Evolutionary conservation across 192 early-diverging fungal genomes (phyloP), one percentile per base, ranked within the genome.

Genomic region (Umbelopsis sp.): DNA sequence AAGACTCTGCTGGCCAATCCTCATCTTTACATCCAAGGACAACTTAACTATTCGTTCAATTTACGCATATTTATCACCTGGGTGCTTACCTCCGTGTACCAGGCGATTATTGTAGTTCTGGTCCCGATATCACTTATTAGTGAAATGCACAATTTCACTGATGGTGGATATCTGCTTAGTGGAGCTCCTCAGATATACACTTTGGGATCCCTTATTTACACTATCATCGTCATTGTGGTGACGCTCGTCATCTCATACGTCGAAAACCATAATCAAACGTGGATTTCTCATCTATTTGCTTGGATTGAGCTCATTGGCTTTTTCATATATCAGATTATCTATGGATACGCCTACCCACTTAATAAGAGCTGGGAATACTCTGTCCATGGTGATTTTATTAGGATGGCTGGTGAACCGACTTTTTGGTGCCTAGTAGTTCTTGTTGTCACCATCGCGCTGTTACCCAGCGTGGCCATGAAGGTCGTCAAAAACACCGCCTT

Each of bases 241-340:
- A 91, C 90, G 1, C 68, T 90, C 61, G 89, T 91, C 76, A 87
- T 91, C 45, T 86, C 88, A 8, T 91, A 90, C 35, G 66, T 91
- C 16, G 90, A 91, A 70, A 84, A 83, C 41, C 90, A 88, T 50
- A 85, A 88, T 53, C 87, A 87, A 84, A 81, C 86, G 20, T 53
- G 82, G 27, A 76, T 90, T 15, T 85, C 90, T 35, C 89, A 90
- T 64, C 10, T 85, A 35, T 86, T 85, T 35, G 86, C 88, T 1
- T 49, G 86, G 3, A 47, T 88, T 48, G 82, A 86, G 7, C 50
- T 91, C 16, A 72, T 84, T 23, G 89, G 89, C 83, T 91, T 88
- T 65, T 76, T 78, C 5, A 35, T 70, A 1, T 91, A 84, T 78
- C 87, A 91, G 50, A 86, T 85, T 30, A 78, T 88, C 15, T 83